Evolutionary conservation across 805 yeast species (phyloP).

Genomic region (Cyberlindnera suaveolens): DNA sequence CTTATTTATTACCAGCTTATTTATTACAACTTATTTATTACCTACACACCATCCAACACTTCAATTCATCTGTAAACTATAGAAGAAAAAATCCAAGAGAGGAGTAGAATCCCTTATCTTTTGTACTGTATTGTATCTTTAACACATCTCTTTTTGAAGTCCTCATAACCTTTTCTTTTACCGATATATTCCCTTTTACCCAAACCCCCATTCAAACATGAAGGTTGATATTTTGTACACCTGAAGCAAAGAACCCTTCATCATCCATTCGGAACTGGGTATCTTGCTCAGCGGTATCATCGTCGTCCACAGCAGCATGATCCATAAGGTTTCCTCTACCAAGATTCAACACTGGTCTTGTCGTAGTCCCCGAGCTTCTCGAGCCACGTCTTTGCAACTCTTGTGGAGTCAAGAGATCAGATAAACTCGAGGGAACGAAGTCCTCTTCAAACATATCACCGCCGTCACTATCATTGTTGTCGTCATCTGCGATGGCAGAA

Average conservation of each 20-base stretch:
- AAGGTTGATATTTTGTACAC: background rate
- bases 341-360: constrained; percentile 9
- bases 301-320: background rate
- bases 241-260: constrained; percentile 3
- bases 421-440: constrained; percentile 72
- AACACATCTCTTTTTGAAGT: background rate
- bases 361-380: constrained; percentile 31
- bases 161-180: background rate
- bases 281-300: constrained; percentile 24
- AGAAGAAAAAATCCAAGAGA: background rate
- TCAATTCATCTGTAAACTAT: background rate
- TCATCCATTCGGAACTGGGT: constrained; percentile 34
- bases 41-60: background rate
- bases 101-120: background rate
- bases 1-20: too few relatives aligned
- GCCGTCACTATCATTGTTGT: constrained; percentile 6
- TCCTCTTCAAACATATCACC: constrained; percentile 52
- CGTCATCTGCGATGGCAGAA: constrained; percentile 31
- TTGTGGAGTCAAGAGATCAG: constrained; percentile 49
- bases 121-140: background rate
- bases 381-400: constrained; percentile 69
- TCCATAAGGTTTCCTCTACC: background rate
- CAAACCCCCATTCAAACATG: background rate
- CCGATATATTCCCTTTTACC: background rate
- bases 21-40: background rate